phyloP scores from a whole-genome alignment of 2,329 filamentous ascomycete genomes.

The Arachnomyces sp. region DNA sequence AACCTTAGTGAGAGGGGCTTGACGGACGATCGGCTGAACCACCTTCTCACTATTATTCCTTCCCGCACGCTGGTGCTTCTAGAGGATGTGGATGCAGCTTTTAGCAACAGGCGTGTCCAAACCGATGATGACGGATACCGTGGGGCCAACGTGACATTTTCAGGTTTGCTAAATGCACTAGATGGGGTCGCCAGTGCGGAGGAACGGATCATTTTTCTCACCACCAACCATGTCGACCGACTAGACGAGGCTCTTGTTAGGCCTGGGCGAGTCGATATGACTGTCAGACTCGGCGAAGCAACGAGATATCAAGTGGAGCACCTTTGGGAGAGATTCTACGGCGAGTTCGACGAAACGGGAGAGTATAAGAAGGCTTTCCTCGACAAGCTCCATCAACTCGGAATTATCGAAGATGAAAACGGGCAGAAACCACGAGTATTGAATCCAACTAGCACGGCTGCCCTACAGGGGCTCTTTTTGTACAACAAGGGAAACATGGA shows the following conservation, averaged over 20 bases:
- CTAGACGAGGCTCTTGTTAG: slow-evolving; percentile 83
- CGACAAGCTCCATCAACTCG: slow-evolving; percentile 57
- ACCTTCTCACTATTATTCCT: slow-evolving; percentile 76
- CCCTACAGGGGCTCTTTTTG: slow-evolving; percentile 86
- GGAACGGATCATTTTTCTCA: slow-evolving; percentile 87
- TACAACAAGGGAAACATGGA: slow-evolving; percentile 90
- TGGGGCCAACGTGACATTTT: slow-evolving; percentile 87
- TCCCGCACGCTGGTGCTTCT: slow-evolving; percentile 72
- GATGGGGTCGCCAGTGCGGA: slow-evolving; percentile 94
- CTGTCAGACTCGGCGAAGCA: slow-evolving; percentile 78
- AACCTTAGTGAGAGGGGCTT: slow-evolving; percentile 84
- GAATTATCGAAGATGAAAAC: slow-evolving; percentile 55
- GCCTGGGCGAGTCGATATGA: slow-evolving; percentile 90
- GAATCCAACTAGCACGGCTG: slow-evolving; percentile 69
- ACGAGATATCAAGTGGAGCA: slow-evolving; percentile 72
- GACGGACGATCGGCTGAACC: slow-evolving; percentile 80
- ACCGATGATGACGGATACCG: slow-evolving; percentile 73
- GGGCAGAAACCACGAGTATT: slow-evolving; percentile 32
- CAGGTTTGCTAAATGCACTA: slow-evolving; percentile 72
- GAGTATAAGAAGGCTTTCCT: slow-evolving; percentile 61
- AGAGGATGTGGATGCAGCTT: slow-evolving; percentile 88
- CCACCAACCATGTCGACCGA: slow-evolving; percentile 86
- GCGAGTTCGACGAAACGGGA: slow-evolving; percentile 62
- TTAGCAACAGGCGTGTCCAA: slow-evolving; percentile 64
- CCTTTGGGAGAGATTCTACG: slow-evolving; percentile 95